Base-by-base conservation (phyloP, 805 yeast genomes). In the Tetrapisispora pingtungensis region DNA sequence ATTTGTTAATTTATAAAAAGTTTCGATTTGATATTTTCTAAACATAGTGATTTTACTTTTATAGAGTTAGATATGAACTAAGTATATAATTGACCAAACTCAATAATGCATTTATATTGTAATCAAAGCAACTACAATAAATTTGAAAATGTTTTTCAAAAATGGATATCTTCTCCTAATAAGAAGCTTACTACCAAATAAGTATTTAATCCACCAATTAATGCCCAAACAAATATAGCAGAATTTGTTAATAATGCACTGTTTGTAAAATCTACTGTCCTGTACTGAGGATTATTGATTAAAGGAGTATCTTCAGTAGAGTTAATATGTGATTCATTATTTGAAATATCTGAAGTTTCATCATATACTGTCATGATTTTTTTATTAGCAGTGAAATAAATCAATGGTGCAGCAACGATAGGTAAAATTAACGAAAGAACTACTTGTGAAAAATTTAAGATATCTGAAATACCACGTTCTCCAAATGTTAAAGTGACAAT, bases 371-470 rank as follows among this genome's bases (percentile, higher is more conserved):
- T 68, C 93, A 83, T 83, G 47, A 78, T 76, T 41, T 71, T 64
- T 54, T 77, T 78, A 42, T 75, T 75, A 49, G 85, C 77, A 0
- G 96, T 87, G 61, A 87, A 85, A 60, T 78, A 81, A 46, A 87
- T 80, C 56, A 88, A 69, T 19, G 97, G 97, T 0, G 95, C 95
- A 34, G 88, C 78, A 6, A 88, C 93, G 48, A 86, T 76, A 1
- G 97, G 97, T 46, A 88, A 69, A 43, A 89, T 75, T 51, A 89
- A 61, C 3, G 93, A 80, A 34, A 88, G 70, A 15, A 84, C 81
- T 22, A 88, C 97, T 63, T 88, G 97, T 38, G 86, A 77, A 5
- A 80, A 77, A 55, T 89, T 89, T 55, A 88, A 69, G 22, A 84
- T 81, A 44, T 73, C 74, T 15, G 85, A 73, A 41, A 88, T 71